Conservation (phyloP, 2,329 filamentous ascomycete genomes). For the Alternaria burnsii region DNA sequence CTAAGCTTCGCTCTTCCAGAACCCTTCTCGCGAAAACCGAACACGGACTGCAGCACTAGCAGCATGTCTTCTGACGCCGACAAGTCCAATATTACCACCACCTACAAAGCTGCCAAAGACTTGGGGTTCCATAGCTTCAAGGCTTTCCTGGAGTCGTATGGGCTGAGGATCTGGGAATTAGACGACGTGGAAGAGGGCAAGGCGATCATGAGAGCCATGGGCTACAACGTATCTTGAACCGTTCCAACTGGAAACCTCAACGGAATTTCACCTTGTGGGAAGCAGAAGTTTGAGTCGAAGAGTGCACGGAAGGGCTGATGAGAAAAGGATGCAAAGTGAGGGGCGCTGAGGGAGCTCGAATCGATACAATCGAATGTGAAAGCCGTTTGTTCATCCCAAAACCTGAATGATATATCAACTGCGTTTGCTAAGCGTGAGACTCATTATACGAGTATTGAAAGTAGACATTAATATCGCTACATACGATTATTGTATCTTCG, state of each 20-base stretch:
- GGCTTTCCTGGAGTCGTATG: constrained; percentile 27
- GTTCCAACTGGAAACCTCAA: neutral
- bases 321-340: neutral
- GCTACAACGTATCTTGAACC: constrained; percentile 20
- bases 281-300: neutral
- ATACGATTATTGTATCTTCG: constrained; percentile 16
- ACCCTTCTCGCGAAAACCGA: neutral
- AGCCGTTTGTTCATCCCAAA: neutral
- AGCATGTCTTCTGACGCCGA: constrained; percentile 9
- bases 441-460: neutral
- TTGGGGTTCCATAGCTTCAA: constrained; percentile 24
- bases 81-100: constrained; percentile 15
- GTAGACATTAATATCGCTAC: neutral
- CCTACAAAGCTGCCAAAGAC: constrained; percentile 22
- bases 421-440: neutral
- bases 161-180: constrained; percentile 13
- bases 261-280: neutral
- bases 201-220: constrained; percentile 30
- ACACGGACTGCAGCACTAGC: neutral
- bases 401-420: neutral
- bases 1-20: neutral
- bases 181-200: constrained; percentile 34
- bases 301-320: neutral
- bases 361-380: neutral
- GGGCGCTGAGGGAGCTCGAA: neutral